Evolutionary conservation across 1,284 basidiomycete species (phyloP).

Genomic region (Ceratobasidium sp.): DNA sequence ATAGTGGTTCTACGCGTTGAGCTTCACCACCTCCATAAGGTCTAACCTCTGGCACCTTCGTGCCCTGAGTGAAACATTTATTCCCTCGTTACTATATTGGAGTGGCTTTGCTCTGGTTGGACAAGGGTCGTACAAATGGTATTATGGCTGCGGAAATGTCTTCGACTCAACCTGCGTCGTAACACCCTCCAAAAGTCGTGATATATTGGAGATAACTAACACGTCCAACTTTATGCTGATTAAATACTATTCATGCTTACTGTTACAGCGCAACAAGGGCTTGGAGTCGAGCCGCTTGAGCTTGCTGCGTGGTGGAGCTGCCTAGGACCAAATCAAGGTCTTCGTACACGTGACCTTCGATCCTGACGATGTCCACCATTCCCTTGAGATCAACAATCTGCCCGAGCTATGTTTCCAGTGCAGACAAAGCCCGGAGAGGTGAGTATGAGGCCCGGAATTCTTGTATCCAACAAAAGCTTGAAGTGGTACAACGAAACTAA

Average conservation of each 20-base stretch:
- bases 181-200: no score
- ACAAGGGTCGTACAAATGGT: no score
- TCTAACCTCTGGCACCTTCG: no score
- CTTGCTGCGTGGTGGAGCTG: neutral
- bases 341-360: neutral
- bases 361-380: neutral
- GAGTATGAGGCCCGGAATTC: neutral
- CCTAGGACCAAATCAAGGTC: neutral
- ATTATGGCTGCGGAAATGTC: neutral
- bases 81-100: neutral
- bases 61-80: neutral
- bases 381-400: neutral
- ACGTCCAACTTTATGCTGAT: no score
- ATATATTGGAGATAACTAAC: no score
- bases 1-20: no score
- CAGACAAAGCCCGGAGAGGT: neutral
- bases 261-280: no score
- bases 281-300: neutral
- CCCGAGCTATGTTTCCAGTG: constrained; percentile 22
- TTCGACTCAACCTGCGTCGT: neutral
- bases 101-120: neutral
- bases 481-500: constrained; percentile 26
- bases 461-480: constrained; percentile 5
- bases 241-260: no score
- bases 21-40: no score